A percentile compares a stretch with the other conserved stretches of the same genome.
Evolutionary conservation across 208 protist genomes (phyloP).

Genomic region (Trypanosoma mega): DNA sequence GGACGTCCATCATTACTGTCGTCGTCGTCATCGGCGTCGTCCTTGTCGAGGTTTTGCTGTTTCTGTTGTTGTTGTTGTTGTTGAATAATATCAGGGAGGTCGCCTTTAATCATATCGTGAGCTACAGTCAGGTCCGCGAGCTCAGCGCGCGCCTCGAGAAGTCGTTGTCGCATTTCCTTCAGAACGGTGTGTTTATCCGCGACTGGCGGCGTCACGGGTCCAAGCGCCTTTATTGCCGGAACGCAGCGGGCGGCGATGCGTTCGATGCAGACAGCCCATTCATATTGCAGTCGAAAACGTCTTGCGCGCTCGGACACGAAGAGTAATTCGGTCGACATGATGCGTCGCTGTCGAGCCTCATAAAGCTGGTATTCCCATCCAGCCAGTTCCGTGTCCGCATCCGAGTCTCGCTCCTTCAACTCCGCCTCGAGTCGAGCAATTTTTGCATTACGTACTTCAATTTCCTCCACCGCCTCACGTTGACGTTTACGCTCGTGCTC

Average conservation of each 20-base stretch:
- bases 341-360: conserved; percentile 46
- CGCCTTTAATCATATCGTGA: conserved; percentile 74
- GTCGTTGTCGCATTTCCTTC: conserved; percentile 34
- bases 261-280: conserved; percentile 67
- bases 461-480: conserved; percentile 38
- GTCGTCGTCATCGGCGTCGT: neutral
- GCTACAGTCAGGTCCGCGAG: conserved; percentile 66
- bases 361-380: conserved; percentile 79
- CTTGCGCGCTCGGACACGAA: conserved; percentile 36
- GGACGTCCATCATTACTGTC: too few relatives aligned
- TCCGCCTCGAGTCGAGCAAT: conserved; percentile 37
- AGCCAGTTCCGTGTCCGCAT: conserved; percentile 58
- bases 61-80: too few relatives aligned
- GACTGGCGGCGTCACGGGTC: conserved; percentile 16
- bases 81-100: conserved; percentile 45
- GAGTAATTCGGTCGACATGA: conserved; percentile 48
- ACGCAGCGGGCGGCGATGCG: conserved; percentile 60
- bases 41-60: conserved; percentile 23
- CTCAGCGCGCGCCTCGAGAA: conserved; percentile 43
- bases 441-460: conserved; percentile 42
- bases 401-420: conserved; percentile 13
- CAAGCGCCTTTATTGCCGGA: conserved; percentile 30
- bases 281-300: conserved; percentile 57
- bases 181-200: conserved; percentile 18
- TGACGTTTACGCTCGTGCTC: conserved; percentile 52